These are phyloP conservation scores for Leccinum fallax DNA, from an alignment of 1,284 basidiomycete species.

Conservation along the genomic window DNA sequence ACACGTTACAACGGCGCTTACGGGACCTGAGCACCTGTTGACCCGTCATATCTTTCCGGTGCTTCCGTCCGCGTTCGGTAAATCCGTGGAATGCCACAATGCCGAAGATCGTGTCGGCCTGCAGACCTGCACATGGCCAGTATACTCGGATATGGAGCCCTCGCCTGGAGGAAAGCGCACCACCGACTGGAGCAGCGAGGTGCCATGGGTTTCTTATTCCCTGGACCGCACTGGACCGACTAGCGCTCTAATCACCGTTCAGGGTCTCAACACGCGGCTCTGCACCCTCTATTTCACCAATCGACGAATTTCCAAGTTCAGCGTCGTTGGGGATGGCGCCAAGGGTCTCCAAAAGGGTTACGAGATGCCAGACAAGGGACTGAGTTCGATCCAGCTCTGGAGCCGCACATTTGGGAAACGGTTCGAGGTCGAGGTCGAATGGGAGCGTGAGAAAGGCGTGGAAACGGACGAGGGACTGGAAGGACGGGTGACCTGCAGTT, in stretches of 20 bases:
- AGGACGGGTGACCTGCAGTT: slow-evolving; percentile 67
- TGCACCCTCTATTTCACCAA: slow-evolving; percentile 65
- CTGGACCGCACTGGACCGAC: slow-evolving; percentile 41
- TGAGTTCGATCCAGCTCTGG: slow-evolving; percentile 60
- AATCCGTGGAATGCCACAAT: slow-evolving; percentile 22
- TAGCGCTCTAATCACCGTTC: slow-evolving; percentile 48
- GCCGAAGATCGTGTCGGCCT: slow-evolving; percentile 25
- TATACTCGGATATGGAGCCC: slow-evolving; percentile 35
- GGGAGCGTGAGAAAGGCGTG: slow-evolving; percentile 26
- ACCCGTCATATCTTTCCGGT: slow-evolving; percentile 45
- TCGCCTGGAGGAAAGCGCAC: slow-evolving; percentile 30
- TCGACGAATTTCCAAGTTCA: slow-evolving; percentile 45
- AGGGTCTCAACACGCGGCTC: slow-evolving; percentile 60
- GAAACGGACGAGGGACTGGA: slow-evolving; percentile 30
- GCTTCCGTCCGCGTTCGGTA: slow-evolving; percentile 54
- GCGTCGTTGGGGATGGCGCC: slow-evolving; percentile 37
- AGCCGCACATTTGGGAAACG: slow-evolving; percentile 65
- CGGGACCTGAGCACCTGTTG: slow-evolving; percentile 49
- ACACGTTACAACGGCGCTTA: slow-evolving; percentile 44
- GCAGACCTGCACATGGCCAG: slow-evolving; percentile 42
- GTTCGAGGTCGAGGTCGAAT: slow-evolving; percentile 58
- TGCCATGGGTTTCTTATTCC: slow-evolving; percentile 38
- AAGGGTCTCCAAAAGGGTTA: slow-evolving; percentile 48
- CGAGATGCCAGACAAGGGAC: slow-evolving; percentile 42
- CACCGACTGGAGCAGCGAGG: not conserved